Evolutionary conservation across 176 grass and related monocot genomes (phyloP).

Genomic region (Elymus sibiricus): DNA sequence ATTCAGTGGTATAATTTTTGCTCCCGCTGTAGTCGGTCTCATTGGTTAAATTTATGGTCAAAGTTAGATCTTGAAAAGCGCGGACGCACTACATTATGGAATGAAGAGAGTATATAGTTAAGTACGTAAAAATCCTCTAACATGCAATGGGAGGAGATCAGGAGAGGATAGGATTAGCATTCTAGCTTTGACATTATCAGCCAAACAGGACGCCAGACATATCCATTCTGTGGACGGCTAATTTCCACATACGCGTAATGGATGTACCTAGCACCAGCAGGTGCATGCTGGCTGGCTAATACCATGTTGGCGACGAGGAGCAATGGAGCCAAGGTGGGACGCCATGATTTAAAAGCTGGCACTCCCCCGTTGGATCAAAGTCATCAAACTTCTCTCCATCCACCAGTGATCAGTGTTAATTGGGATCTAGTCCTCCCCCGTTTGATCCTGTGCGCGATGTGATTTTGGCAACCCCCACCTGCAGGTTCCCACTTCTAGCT

Average conservation of each 20-base stretch:
- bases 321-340: conserved; percentile 30
- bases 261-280: neutral
- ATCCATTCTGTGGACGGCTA: neutral
- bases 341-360: conserved; percentile 46
- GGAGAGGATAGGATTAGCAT: too few relatives aligned
- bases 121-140: neutral
- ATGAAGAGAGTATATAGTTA: too few relatives aligned
- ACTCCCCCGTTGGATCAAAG: neutral
- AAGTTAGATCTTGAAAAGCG: too few relatives aligned
- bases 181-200: neutral
- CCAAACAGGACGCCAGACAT: neutral
- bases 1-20: too few relatives aligned
- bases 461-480: neutral
- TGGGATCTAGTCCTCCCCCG: neutral
- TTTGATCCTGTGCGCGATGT: neutral
- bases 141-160: too few relatives aligned
- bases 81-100: too few relatives aligned
- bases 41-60: too few relatives aligned
- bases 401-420: too few relatives aligned
- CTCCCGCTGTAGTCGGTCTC: too few relatives aligned
- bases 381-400: neutral
- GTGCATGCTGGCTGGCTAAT: neutral
- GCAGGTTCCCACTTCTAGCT: neutral
- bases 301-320: conserved; percentile 2
- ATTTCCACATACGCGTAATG: conserved; percentile 13